These are phyloP conservation scores for Xerocomus spinulosus DNA, from an alignment of 768 basidiomycete species.

Conservation along the genomic window DNA sequence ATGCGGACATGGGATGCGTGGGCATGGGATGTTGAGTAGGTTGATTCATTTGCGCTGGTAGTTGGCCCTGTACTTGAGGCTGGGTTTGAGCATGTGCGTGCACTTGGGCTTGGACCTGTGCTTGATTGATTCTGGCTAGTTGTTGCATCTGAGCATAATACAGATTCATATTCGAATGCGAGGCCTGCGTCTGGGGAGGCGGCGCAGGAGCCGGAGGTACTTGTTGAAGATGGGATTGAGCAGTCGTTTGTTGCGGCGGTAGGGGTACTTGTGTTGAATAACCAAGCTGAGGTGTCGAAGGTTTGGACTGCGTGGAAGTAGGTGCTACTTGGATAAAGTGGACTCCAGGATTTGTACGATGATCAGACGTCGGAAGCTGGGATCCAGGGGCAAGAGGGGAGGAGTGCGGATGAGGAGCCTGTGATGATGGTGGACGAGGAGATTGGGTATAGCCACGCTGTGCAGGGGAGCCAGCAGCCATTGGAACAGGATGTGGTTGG, in stretches of 20 bases:
- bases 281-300: slow-evolving; percentile 27
- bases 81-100: slow-evolving; percentile 20
- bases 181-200: slow-evolving; percentile 19
- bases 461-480: slow-evolving; percentile 26
- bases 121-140: slow-evolving; percentile 18
- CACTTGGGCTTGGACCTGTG: slow-evolving; percentile 22
- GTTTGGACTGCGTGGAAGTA: slow-evolving; percentile 22
- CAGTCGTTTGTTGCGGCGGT: slow-evolving; percentile 17
- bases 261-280: slow-evolving; percentile 19
- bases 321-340: slow-evolving; percentile 29
- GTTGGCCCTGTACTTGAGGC: slow-evolving; percentile 22
- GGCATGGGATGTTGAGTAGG: slow-evolving; percentile 23
- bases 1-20: slow-evolving; percentile 30
- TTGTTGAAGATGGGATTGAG: slow-evolving; percentile 23
- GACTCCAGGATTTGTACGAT: slow-evolving; percentile 20
- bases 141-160: slow-evolving; percentile 17
- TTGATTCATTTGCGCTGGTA: slow-evolving; percentile 25
- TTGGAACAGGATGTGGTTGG: slow-evolving; percentile 23
- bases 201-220: slow-evolving; percentile 19
- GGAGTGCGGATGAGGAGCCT: slow-evolving; percentile 26
- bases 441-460: slow-evolving; percentile 34
- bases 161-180: slow-evolving; percentile 11
- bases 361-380: slow-evolving; percentile 25
- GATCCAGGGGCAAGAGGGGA: slow-evolving; percentile 28
- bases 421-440: slow-evolving; percentile 32